Base-by-base conservation (phyloP, 495 filamentous ascomycete genomes). In the Glutinoglossum americanum region DNA sequence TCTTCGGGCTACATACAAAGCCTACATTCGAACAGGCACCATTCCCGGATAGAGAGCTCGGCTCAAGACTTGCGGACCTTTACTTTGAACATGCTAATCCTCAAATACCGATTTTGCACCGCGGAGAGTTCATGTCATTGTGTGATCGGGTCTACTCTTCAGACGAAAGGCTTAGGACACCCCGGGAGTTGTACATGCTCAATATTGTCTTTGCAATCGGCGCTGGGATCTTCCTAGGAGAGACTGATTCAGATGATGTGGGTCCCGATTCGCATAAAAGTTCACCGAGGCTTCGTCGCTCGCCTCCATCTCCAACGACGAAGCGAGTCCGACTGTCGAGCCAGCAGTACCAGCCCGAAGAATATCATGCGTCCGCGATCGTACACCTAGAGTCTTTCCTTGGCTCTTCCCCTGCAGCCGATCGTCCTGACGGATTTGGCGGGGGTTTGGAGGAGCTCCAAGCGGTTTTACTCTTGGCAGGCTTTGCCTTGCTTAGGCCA, bases 161-260 rank as follows among this genome's bases (percentile, higher is more conserved):
- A 8, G 79, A 82, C 35, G 79, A 78, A 55, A 79, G 80, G 58
- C 77, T 78, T 57, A 78, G 87, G 30, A 85, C 83, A 21, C 80
- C 89, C 8, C 78, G 86, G 54, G 89, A 94, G 68, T 78, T 89
- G 15, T 97, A 96, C 65, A 79, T 89, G 68, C 75, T 96, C 51
- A 94, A 95, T 67, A 96, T 97, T 67, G 90, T 96, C n/a, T 97
- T 90, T 71, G 90, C 90, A 6, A 95, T 96, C 60, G 90, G 90
- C 9, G 84, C 87, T 13, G 90, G 89, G 0, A 94, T 95, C 61
- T 93, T 94, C 60, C 79, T 94, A 61, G 84, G 82, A 54, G 82
- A 79, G 58, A 73, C 76, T 26, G 65, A 68, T 23, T 64, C 61
- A 30, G 68, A 68, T 68, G 54, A 58, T 61, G 13, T 8, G 8